These are phyloP conservation scores for Pichia sp. DNA, from an alignment of 1,139 yeast genomes.

Conservation along the genomic window DNA sequence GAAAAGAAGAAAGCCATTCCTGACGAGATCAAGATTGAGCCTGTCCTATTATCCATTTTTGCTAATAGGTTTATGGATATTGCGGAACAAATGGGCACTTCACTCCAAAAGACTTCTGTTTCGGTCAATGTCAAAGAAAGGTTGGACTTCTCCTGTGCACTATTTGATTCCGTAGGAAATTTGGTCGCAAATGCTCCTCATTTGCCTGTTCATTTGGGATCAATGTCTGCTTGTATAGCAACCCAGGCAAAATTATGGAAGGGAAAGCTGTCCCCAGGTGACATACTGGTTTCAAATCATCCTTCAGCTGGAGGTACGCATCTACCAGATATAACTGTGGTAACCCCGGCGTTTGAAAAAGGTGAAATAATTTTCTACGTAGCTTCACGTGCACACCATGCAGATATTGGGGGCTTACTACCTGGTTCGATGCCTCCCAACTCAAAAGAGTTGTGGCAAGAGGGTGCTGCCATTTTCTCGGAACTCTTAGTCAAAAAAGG, in stretches of 20 bases:
- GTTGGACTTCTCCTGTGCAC: conserved; percentile 58
- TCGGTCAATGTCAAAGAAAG: conserved; percentile 60
- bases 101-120: conserved; percentile 56
- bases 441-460: conserved; percentile 57
- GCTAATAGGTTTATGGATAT: conserved; percentile 61
- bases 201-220: conserved; percentile 60
- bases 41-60: conserved; percentile 54
- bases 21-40: conserved; percentile 36
- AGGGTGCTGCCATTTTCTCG: conserved; percentile 57
- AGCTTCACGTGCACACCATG: conserved; percentile 65
- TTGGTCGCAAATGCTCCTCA: conserved; percentile 63
- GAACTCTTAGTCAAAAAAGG: conserved; percentile 54
- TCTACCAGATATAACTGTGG: conserved; percentile 73
- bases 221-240: conserved; percentile 58
- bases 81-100: conserved; percentile 64
- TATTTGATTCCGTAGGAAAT: conserved; percentile 52
- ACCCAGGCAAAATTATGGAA: conserved; percentile 50
- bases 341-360: conserved; percentile 53
- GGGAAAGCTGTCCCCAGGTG: conserved; percentile 50
- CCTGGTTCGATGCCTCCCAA: conserved; percentile 68
- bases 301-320: conserved; percentile 62
- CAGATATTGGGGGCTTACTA: conserved; percentile 62
- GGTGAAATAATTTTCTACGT: conserved; percentile 50
- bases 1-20: background rate
- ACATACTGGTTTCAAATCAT: conserved; percentile 54